Evolutionary conservation across 129 eudicot genomes (phyloP).

Genomic region (Artemisia tridentata): DNA sequence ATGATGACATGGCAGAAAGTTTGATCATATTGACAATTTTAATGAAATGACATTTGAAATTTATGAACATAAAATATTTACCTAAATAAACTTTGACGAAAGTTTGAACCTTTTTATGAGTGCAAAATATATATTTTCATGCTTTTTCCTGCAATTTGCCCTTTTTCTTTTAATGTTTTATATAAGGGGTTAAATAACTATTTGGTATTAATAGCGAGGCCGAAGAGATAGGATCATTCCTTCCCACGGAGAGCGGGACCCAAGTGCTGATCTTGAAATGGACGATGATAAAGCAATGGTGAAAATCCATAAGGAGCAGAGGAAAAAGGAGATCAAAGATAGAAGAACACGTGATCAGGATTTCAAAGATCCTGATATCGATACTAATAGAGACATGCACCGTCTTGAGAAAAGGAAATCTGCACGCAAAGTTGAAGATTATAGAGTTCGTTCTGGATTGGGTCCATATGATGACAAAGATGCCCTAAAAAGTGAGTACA

Average conservation of each 20-base stretch:
- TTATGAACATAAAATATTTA: too few species aligned
- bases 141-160: too few species aligned
- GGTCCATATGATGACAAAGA: constrained; percentile 70
- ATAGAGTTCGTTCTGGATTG: constrained; percentile 49
- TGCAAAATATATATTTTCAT: too few species aligned
- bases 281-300: constrained; percentile 66
- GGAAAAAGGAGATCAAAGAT: constrained; percentile 68
- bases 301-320: constrained; percentile 62
- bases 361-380: constrained; percentile 63
- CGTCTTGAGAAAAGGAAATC: constrained; percentile 69
- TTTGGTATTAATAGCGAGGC: constrained; percentile 48
- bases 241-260: constrained; percentile 47
- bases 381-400: constrained; percentile 20
- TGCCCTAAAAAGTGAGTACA: constrained; percentile 71
- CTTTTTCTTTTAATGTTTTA: neutral
- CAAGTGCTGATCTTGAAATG: constrained; percentile 59
- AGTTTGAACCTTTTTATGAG: too few species aligned
- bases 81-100: too few species aligned
- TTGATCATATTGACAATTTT: too few species aligned
- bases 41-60: too few species aligned
- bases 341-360: constrained; percentile 68
- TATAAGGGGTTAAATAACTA: constrained; percentile 3
- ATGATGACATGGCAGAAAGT: too few species aligned
- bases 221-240: constrained; percentile 53
- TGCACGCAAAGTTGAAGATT: constrained; percentile 74